phyloP scores from a whole-genome alignment of 768 basidiomycete species.

The Hericium alpestre region DNA sequence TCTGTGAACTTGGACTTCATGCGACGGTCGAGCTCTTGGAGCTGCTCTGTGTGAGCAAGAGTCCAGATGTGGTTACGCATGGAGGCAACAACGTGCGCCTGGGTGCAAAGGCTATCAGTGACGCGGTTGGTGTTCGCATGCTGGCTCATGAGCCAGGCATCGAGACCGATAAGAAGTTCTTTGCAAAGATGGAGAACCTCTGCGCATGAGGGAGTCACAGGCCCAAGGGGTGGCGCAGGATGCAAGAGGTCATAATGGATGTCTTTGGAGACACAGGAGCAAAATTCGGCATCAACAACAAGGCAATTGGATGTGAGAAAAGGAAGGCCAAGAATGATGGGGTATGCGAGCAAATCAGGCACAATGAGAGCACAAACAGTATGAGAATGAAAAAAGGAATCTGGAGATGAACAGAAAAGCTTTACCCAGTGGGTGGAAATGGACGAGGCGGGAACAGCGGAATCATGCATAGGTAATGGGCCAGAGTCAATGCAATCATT shows the following conservation, averaged over 20 bases:
- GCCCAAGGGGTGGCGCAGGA: background rate
- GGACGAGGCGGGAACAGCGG: background rate
- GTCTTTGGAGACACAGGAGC: background rate
- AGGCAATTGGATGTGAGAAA: background rate
- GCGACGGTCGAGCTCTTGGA: background rate
- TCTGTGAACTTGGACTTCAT: background rate
- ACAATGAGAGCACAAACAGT: background rate
- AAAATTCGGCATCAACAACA: background rate
- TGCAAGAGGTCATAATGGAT: background rate
- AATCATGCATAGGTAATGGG: no score
- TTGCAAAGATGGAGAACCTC: background rate
- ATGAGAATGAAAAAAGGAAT: background rate
- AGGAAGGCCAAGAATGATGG: background rate
- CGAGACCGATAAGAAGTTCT: background rate
- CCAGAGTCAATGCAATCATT: no score
- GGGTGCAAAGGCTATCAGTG: background rate
- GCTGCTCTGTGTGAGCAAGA: background rate
- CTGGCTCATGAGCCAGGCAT: background rate
- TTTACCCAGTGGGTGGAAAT: background rate
- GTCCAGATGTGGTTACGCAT: background rate
- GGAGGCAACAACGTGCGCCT: background rate
- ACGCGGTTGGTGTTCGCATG: background rate
- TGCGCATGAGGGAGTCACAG: background rate
- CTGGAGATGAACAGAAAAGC: background rate
- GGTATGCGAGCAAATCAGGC: background rate